Evolutionary conservation across 495 filamentous ascomycete species (phyloP).

Genomic region (Talaromyces ruber): DNA sequence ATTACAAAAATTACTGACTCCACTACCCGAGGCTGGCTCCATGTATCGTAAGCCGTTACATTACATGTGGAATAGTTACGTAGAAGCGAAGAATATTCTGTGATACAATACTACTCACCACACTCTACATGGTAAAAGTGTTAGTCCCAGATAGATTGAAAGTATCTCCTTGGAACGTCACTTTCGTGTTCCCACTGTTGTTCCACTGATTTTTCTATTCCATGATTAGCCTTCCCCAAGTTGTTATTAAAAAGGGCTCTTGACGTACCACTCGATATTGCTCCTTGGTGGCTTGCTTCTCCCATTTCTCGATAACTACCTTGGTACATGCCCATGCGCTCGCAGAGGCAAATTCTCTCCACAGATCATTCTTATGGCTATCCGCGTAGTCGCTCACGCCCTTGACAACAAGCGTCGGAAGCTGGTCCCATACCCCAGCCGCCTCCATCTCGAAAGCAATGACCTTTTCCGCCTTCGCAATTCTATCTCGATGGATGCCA

Average conservation of each 20-base stretch:
- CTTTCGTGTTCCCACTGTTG: no score
- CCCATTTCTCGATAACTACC: conserved; percentile 10
- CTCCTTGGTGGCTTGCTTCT: no score
- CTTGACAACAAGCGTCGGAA: conserved; percentile 29
- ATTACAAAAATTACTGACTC: not conserved
- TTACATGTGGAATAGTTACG: not conserved
- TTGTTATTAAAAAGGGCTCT: no score
- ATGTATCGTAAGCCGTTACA: not conserved
- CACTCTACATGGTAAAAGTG: no score
- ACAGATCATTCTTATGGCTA: conserved; percentile 31
- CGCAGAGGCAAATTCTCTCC: conserved; percentile 29
- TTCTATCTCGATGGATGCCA: conserved; percentile 10
- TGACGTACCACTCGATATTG: no score
- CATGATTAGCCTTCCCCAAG: no score
- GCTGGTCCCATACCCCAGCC: conserved; percentile 28
- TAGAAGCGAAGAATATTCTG: not conserved
- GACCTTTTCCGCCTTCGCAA: conserved; percentile 10
- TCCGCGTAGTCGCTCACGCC: conserved; percentile 33
- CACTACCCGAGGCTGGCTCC: not conserved
- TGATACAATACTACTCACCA: no score
- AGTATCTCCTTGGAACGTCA: no score
- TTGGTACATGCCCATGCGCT: conserved; percentile 19
- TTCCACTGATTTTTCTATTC: no score
- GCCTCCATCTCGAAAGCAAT: conserved; percentile 38
- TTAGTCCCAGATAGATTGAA: no score